Evolutionary conservation across 371 early-diverging fungal genomes (phyloP), one percentile per base, ranked within the genome.

Genomic region (Mucor circinelloides): DNA sequence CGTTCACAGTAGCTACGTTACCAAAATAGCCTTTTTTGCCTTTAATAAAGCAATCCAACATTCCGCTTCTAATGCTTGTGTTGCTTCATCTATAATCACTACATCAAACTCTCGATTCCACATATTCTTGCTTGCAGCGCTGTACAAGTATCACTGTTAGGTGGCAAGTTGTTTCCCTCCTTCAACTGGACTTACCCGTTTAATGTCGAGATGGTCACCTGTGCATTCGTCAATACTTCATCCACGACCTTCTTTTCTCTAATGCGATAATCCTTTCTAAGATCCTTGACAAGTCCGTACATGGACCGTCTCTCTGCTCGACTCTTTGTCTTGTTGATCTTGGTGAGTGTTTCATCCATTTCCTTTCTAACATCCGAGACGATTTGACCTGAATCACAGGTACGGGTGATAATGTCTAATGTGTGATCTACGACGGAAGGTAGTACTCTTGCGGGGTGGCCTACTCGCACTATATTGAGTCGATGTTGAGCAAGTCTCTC

Each of bases 1-100:
- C 5, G 6, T 6, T 3, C 2, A 34, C 9, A 42, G n/a, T 40
- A 38, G n/a, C 17, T 50, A 21, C 8, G 55, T 72, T 78, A 78
- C 82, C 21, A 99, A 77, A 44, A 99, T 89, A 3, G 96, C 86
- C 58, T 88, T 90, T 31, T 89, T 86, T 2, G 90, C 91, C 70
- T 92, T 93, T 31, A 87, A 72, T 17, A 94, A 83, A 0, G 96
- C 94, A 55, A 98, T 92, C 95, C 95, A 97, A 70, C 94, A 93
- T 83, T 97, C 98, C 2, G 84, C 80, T 83, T 95, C 95, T 23
- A 92, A 74, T 1, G 95, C 94, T 72, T 98, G 98, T 6, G 94
- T 91, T 0, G 94, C 93, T 78, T 98, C 99, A 72, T 99, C 99
- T 67, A 99, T 95, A 32, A 99, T 82, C 0, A 96, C 91, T 0